Evolutionary conservation across 208 protist species (phyloP).

Genomic region (Trypanosoma scelopori): DNA sequence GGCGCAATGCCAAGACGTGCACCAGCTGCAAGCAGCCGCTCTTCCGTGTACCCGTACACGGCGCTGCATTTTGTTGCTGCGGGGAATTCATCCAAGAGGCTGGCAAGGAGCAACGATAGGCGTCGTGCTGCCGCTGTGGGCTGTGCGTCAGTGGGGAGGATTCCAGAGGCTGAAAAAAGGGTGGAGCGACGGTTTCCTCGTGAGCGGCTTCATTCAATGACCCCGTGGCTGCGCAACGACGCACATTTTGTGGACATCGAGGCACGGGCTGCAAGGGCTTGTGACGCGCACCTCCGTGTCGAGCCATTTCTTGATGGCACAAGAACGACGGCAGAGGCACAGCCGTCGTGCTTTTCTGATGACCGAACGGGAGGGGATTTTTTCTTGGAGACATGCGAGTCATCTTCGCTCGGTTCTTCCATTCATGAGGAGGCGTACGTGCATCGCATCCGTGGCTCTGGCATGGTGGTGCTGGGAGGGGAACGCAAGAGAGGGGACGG

Average conservation of each 20-base stretch:
- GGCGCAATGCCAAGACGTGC: neutral
- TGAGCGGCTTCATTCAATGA: neutral
- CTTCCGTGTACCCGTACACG: constrained; percentile 24
- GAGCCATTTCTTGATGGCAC: neutral
- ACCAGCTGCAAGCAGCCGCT: neutral
- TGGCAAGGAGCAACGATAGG: neutral
- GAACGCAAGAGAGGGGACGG: no score
- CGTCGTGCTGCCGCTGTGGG: neutral
- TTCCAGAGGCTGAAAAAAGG: neutral
- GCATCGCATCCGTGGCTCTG: neutral
- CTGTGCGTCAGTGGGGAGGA: neutral
- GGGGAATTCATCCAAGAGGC: neutral
- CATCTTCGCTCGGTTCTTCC: neutral
- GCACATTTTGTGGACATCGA: constrained; percentile 19
- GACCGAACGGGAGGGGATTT: no score
- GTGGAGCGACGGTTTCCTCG: neutral
- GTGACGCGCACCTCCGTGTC: neutral
- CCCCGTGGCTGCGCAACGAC: constrained; percentile 1
- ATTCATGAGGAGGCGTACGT: constrained; percentile 3
- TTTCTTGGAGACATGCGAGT: neutral
- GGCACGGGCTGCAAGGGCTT: neutral
- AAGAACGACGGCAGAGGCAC: neutral
- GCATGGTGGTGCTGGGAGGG: neutral
- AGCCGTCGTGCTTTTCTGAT: no score
- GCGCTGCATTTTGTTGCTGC: constrained; percentile 11